A percentile compares a stretch with the other conserved stretches of the same genome.
phyloP scores from a whole-genome alignment of 345 rosid species.

The Hibiscus tridactylites region DNA sequence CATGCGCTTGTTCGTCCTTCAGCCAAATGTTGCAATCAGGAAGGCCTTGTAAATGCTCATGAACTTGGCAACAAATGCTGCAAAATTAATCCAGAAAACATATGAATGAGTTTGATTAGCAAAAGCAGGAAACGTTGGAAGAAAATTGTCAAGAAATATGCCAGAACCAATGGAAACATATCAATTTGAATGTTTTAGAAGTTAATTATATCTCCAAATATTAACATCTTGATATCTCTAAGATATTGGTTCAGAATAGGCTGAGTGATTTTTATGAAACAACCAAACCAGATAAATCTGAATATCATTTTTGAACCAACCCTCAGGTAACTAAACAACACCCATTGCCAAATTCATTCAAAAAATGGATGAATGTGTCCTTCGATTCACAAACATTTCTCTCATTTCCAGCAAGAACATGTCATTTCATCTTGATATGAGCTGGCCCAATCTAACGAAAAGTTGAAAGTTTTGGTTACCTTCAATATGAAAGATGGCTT shows the following conservation, averaged over 20 bases:
- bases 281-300: background rate
- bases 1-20: conserved; percentile 13
- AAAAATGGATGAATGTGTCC: background rate
- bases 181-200: background rate
- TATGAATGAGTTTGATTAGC: background rate
- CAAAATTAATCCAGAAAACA: conserved; percentile 12
- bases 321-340: background rate
- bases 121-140: background rate
- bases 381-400: background rate
- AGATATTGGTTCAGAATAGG: background rate
- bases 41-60: conserved; percentile 88
- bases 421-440: background rate
- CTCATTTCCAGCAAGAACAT: background rate
- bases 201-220: background rate
- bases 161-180: background rate
- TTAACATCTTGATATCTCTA: background rate
- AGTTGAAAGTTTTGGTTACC: conserved; percentile 30
- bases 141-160: background rate
- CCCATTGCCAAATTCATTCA: background rate
- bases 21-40: conserved; percentile 75
- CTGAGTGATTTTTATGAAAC: background rate
- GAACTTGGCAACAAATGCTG: conserved; percentile 94
- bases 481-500: conserved; percentile 91
- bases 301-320: background rate
- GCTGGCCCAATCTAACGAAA: background rate